A percentile compares a stretch with the other conserved stretches of the same genome.
These are phyloP conservation scores for Diaporthe citrichinensis DNA, from an alignment of 2,329 filamentous ascomycete genomes.

Conservation along the genomic window DNA sequence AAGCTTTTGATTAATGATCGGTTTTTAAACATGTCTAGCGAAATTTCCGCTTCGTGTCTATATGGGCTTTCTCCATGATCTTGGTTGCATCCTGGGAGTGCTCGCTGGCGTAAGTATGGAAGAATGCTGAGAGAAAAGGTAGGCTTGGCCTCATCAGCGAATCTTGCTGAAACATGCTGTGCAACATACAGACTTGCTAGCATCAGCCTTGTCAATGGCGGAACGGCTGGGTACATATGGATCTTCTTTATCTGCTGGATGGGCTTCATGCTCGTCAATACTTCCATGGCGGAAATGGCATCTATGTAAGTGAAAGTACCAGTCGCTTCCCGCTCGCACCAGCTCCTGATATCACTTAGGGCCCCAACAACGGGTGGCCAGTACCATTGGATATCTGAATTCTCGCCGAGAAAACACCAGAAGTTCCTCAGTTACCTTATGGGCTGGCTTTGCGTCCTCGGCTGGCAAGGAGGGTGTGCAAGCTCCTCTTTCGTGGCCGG, in stretches of 20 bases:
- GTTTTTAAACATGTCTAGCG: slow-evolving; percentile 51
- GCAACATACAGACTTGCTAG: slow-evolving; percentile 36
- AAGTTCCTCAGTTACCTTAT: slow-evolving; percentile 67
- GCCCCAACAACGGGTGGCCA: slow-evolving; percentile 44
- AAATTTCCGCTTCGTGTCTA: slow-evolving; percentile 65
- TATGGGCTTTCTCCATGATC: slow-evolving; percentile 66
- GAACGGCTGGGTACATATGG: slow-evolving; percentile 67
- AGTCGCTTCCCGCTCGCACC: no score
- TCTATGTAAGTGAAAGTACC: slow-evolving; percentile 52
- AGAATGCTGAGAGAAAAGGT: neutral
- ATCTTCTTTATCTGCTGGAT: slow-evolving; percentile 63
- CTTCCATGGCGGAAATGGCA: slow-evolving; percentile 57
- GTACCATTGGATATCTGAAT: slow-evolving; percentile 71
- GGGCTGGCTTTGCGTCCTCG: slow-evolving; percentile 62
- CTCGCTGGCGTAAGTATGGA: slow-evolving; percentile 52
- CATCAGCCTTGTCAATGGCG: slow-evolving; percentile 62
- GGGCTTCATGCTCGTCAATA: slow-evolving; percentile 60
- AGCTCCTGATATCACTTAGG: slow-evolving; percentile 44
- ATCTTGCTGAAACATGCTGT: neutral
- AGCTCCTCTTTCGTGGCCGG: slow-evolving; percentile 58
- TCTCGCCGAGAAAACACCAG: slow-evolving; percentile 62
- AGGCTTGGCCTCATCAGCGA: neutral
- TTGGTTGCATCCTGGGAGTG: slow-evolving; percentile 69
- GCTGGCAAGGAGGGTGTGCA: slow-evolving; percentile 60
- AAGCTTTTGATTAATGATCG: no score